Base-by-base conservation (phyloP, 768 basidiomycete species). In the Agaricus blazei region DNA sequence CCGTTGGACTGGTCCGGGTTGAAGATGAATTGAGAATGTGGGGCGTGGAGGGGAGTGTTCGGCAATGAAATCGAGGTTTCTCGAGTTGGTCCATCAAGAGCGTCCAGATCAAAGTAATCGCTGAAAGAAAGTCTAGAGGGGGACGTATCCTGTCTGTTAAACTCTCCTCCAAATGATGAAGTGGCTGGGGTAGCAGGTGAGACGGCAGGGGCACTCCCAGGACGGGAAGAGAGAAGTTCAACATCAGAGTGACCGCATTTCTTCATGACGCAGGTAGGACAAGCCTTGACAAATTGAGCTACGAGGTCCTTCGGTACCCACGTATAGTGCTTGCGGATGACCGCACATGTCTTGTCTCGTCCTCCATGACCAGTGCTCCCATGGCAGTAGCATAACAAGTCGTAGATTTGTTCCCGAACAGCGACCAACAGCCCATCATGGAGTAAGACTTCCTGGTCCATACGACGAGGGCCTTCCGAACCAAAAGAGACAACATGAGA, bases 221-320 rank as follows among this genome's bases (percentile, higher is more conserved):
- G 19, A 19, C 41, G 29, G 11, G 48, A 48, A 36, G 54, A 50
- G 9, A 56, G 15, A 28, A 50, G 34, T 11, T 24, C 48, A 14
- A 34, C 9, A 36, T 71, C 65, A 34, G 64, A 24, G 52, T 64
- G 66, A 19, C 75, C 73, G 29, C 68, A 72, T 60, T 74, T 76
- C 63, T 73, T 77, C 60, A 72, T 56, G 68, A 72, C 76, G 62
- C 91, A 93, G 7, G 88, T 87, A 12, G 90, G 91, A 63, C 91
- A 93, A 26, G 77, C 77, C 67, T 83, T 84, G 68, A 92, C 84
- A 64, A 90, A 93, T 56, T 80, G 81, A 15, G 87, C 81, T 45
- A 91, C 81, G 41, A 93, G 82, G 63, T 89, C 86, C 69, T 92
- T 93, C 14, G 91, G 90, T 27, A 93, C 80, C 84, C 87, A 92